Evolutionary conservation across 2,329 filamentous ascomycete species (phyloP), one percentile per base, ranked within the genome.

Genomic region (Calcarisporium arbuscula): DNA sequence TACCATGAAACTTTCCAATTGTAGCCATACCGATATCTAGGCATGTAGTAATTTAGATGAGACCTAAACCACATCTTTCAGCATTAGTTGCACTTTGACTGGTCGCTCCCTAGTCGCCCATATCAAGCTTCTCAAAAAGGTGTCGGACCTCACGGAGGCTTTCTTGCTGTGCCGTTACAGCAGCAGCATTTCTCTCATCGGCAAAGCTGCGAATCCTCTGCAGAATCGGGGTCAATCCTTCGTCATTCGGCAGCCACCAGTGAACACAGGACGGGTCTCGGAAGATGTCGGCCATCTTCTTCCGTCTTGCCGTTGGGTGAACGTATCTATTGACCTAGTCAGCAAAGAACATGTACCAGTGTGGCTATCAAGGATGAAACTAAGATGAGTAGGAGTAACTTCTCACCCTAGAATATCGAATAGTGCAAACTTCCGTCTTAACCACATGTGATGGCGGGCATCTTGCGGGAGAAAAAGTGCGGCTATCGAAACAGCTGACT

Each of bases 221-320:
- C 35, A 95, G 70, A 27, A 94, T 75, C 1, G 76, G 74, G 9
- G 76, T 81, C 49, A 84, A 84, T 2, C 76, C 78, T 62, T 90
- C 83, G 42, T 86, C 77, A 54, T 92, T 74, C 3, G 88, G 85
- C 4, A 95, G 72, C 92, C 92, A 98, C 86, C 88, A 95, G 38
- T 81, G 71, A 28, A 76, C 75, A 34, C 88, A 77, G 15, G 80
- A 77, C 11, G 77, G 72, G 28, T 85, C 74, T 40, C 74, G 68
- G 70, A 92, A 95, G 17, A 86, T 58, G 30, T 83, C 73, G 20
- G 84, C 78, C 72, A 96, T 82, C 45, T 81, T 80, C 20, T 64
- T 68, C 38, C 90, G 82, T 48, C 90, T 80, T 10, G 76, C 75
- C 19, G 77, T 67, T 2, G 89, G 82, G 47, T 86, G 89, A 17